These are phyloP conservation scores for Phlebiopsis gigantea DNA, from an alignment of 768 basidiomycete species.

Conservation along the genomic window DNA sequence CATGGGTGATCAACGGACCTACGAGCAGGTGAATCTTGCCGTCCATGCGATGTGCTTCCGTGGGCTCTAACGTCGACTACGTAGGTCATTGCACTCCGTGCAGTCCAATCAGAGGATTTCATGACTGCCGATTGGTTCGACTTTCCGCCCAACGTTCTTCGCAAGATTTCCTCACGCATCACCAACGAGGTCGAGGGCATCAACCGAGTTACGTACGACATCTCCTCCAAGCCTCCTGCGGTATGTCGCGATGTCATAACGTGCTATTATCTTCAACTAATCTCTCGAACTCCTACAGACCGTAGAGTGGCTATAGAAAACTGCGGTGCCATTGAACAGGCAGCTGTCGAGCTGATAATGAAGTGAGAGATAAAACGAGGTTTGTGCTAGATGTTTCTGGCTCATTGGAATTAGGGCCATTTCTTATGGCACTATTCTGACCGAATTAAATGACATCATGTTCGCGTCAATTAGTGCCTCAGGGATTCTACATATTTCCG, in stretches of 20 bases:
- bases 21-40: constrained; percentile 74
- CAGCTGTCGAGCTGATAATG: too few relatives aligned
- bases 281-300: too few relatives aligned
- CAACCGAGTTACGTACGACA: constrained; percentile 93
- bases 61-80: constrained; percentile 26
- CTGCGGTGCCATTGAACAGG: too few relatives aligned
- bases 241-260: constrained; percentile 37
- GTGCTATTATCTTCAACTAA: too few relatives aligned
- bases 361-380: too few relatives aligned
- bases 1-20: constrained; percentile 94
- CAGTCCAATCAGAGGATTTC: constrained; percentile 97
- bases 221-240: constrained; percentile 95
- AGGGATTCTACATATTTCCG: too few relatives aligned
- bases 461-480: too few relatives aligned
- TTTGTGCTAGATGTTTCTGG: too few relatives aligned
- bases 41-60: constrained; percentile 9
- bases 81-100: constrained; percentile 82
- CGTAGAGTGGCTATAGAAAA: constrained; percentile 44
- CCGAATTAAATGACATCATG: too few relatives aligned
- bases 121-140: constrained; percentile 99
- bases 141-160: constrained; percentile 88
- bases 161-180: constrained; percentile 90
- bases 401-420: too few relatives aligned
- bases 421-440: too few relatives aligned
- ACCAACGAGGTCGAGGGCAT: constrained; percentile 98